These are phyloP conservation scores for Blepharisma japonicum DNA, from an alignment of 73 alveolate genomes.

Conservation along the genomic window DNA sequence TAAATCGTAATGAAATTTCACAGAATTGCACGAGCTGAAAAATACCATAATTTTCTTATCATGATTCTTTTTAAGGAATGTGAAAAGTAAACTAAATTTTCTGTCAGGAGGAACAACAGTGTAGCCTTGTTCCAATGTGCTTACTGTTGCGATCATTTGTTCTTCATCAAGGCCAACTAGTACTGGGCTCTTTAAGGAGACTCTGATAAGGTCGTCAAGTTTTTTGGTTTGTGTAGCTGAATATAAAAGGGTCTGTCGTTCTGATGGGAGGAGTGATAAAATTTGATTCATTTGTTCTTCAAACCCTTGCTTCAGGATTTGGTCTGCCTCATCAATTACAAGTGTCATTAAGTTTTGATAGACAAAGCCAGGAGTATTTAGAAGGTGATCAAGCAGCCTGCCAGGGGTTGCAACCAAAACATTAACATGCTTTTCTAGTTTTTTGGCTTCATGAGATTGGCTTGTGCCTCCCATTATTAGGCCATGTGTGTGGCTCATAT, in stretches of 20 bases:
- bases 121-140: conserved; percentile 87
- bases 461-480: conserved; percentile 96
- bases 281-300: conserved; percentile 98
- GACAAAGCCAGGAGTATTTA: conserved; percentile 95
- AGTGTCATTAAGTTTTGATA: conserved; percentile 92
- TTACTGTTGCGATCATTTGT: conserved; percentile 52
- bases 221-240: conserved; percentile 98
- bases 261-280: conserved; percentile 87
- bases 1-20: conserved; percentile 94
- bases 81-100: conserved; percentile 83
- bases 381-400: conserved; percentile 95
- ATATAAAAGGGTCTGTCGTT: conserved; percentile 95
- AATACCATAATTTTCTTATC: conserved; percentile 93
- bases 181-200: conserved; percentile 85
- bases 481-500: conserved; percentile 76
- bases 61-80: conserved; percentile 83
- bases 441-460: conserved; percentile 92
- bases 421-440: conserved; percentile 95
- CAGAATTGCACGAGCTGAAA: conserved; percentile 90
- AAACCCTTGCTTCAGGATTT: conserved; percentile 93
- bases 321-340: conserved; percentile 99
- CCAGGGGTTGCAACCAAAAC: conserved; percentile 98
- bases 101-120: conserved; percentile 82
- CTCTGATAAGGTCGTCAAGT: conserved; percentile 90
- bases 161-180: conserved; percentile 58